phyloP scores from a whole-genome alignment of 2,329 filamentous ascomycete genomes.

The Scytalidium sp. region DNA sequence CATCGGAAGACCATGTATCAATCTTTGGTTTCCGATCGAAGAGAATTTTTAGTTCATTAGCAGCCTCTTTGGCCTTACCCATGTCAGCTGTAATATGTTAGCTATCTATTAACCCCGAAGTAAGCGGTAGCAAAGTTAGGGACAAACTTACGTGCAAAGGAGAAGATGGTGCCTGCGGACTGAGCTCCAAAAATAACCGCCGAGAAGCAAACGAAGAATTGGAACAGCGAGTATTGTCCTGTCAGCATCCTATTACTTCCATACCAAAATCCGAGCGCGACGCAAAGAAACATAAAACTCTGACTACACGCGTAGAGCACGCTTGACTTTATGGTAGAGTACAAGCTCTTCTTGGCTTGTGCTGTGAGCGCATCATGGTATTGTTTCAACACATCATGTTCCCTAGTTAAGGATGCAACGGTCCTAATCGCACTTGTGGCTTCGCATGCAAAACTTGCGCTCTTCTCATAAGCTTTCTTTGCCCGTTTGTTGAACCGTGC shows the following conservation, averaged over 20 bases:
- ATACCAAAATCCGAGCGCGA: slow-evolving; percentile 92
- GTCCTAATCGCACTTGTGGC: slow-evolving; percentile 92
- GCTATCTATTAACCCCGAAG: background rate
- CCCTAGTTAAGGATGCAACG: slow-evolving; percentile 85
- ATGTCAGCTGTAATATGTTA: slow-evolving; percentile 60
- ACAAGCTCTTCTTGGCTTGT: slow-evolving; percentile 67
- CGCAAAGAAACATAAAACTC: slow-evolving; percentile 77
- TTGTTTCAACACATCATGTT: slow-evolving; percentile 71
- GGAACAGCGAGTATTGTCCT: slow-evolving; percentile 71
- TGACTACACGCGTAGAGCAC: slow-evolving; percentile 81
- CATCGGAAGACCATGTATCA: slow-evolving; percentile 75
- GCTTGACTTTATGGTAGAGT: slow-evolving; percentile 74
- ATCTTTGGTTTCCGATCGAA: slow-evolving; percentile 82
- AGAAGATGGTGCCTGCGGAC: slow-evolving; percentile 86
- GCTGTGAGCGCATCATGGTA: slow-evolving; percentile 66
- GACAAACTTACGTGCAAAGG: slow-evolving; percentile 59
- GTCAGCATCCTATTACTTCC: slow-evolving; percentile 73
- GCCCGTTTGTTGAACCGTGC: slow-evolving; percentile 75
- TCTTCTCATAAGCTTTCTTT: slow-evolving; percentile 75
- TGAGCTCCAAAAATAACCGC: slow-evolving; percentile 89
- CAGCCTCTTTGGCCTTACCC: slow-evolving; percentile 87
- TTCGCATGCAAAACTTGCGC: slow-evolving; percentile 87
- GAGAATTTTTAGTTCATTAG: slow-evolving; percentile 73
- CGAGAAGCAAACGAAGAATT: slow-evolving; percentile 91
- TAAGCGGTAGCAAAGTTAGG: background rate